These are phyloP conservation scores for Xylaria curta DNA, from an alignment of 495 filamentous ascomycete species.

Conservation along the genomic window DNA sequence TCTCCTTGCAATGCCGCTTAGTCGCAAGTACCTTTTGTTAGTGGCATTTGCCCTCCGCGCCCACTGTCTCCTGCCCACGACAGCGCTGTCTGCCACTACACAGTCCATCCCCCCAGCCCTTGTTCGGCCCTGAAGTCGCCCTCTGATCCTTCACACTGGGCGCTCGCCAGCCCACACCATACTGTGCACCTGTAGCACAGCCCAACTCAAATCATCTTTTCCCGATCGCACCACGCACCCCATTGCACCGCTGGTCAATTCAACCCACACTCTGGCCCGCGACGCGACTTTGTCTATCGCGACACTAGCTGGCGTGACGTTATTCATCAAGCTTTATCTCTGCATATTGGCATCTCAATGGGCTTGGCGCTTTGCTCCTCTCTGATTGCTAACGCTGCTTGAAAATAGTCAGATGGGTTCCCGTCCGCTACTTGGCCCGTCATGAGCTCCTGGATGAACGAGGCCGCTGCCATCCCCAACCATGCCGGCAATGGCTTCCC, in stretches of 20 bases:
- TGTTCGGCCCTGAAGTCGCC: constrained; percentile 7
- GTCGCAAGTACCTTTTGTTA: constrained; percentile 3
- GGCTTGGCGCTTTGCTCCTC: constrained; percentile 36
- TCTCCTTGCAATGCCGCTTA: not conserved
- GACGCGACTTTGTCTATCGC: constrained; percentile 63
- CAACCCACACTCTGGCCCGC: constrained; percentile 43
- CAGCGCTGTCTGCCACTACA: not conserved
- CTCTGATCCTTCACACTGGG: constrained; percentile 21
- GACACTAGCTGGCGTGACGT: constrained; percentile 52
- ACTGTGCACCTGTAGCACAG: constrained; percentile 31
- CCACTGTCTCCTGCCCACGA: not conserved
- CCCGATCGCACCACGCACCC: constrained; percentile 40
- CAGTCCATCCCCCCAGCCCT: not conserved
- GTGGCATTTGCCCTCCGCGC: constrained; percentile 1
- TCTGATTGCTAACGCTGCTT: constrained; percentile 55
- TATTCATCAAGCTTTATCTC: constrained; percentile 44
- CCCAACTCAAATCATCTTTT: constrained; percentile 41
- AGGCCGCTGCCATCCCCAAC: constrained; percentile 72
- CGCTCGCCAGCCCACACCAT: constrained; percentile 22
- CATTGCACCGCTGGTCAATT: constrained; percentile 30
- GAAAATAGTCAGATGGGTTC: constrained; percentile 58
- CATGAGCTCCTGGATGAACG: constrained; percentile 87
- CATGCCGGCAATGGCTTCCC: constrained; percentile 82
- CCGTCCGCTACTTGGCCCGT: constrained; percentile 48
- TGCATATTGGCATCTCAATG: constrained; percentile 38